Base-by-base conservation (phyloP, 163 green algal species). In the Scenedesmus sp. region DNA sequence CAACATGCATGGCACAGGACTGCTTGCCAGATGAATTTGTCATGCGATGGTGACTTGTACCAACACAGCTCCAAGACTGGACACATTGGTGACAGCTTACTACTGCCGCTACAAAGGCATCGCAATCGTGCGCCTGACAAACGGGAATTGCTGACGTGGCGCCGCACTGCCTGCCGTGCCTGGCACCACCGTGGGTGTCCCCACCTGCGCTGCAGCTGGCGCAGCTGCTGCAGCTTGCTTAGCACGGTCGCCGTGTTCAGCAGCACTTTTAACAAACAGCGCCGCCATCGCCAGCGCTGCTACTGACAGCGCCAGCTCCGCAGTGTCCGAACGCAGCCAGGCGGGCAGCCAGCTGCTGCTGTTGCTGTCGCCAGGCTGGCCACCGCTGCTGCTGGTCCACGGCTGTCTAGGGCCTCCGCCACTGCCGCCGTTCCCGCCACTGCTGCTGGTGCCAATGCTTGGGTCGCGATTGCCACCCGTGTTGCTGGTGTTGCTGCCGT, bases 361-460 rank as follows among this genome's bases (percentile, higher is more conserved):
- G 35, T n/a, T 13, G 5, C n/a, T 88, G 83, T 51, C 37, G 37
- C 83, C 83, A 43, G 82, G 26, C 7, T 30, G 35, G 35, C 61
- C 42, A 30, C 40, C 61, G 18, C 59, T 88, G 83, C 37, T 79
- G 42, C 65, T 44, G 46, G 30, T 88, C 33, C n/a, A 70, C 3
- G 51, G 82, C 82, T 42, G 22, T 20, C 4, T 49, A 26, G 82
- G 82, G 3, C 33, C 82, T 0, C 61, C 40, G n/a, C 68, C 61
- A 42, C 56, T 49, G 59, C 35, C 59, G 53, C 83, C 65, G 30
- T 73, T 90, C 73, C 86, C 53, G 35, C 86, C 37, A 33, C 73
- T 53, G 53, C 72, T 61, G 86, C 86, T 73, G n/a, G 22, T 85
- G 87, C 87, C 61, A n/a, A 79, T 53, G 87, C 78, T 83, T 12